Percentiles rank a stretch among this genome's conserved stretches.
phyloP scores from a whole-genome alignment of 2,329 filamentous ascomycete species.

The Xylaria sp. region DNA sequence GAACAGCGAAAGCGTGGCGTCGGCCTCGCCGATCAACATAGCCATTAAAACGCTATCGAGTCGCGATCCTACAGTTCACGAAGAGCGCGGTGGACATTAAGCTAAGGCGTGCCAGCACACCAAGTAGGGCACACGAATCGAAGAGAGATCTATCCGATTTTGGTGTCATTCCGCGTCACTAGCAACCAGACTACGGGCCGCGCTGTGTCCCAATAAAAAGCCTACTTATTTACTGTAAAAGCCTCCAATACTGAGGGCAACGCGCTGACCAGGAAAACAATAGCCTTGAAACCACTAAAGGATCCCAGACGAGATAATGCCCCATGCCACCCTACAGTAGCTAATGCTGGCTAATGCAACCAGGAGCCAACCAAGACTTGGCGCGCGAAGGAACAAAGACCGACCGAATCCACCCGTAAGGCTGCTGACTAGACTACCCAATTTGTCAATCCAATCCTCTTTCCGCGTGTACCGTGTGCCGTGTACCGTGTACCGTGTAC shows the following conservation, averaged over 20 bases:
- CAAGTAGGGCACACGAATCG: not conserved
- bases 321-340: too few relatives aligned
- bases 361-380: conserved; percentile 15
- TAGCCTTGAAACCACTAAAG: not conserved
- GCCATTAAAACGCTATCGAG: conserved; percentile 23
- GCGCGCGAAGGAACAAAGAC: conserved; percentile 19
- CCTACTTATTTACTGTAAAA: too few relatives aligned
- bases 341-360: conserved; percentile 6
- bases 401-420: conserved; percentile 28
- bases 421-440: conserved; percentile 25
- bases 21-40: conserved; percentile 32
- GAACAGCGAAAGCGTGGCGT: conserved; percentile 23
- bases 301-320: conserved; percentile 6
- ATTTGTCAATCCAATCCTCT: conserved; percentile 6
- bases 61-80: conserved; percentile 25
- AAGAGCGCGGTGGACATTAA: conserved; percentile 17
- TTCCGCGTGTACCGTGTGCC: not conserved
- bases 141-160: not conserved
- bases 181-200: not conserved
- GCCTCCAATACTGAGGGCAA: not conserved
- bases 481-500: not conserved
- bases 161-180: not conserved
- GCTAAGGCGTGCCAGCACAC: not conserved
- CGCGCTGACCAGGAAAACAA: not conserved
- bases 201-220: not conserved